Base-by-base conservation (phyloP, 345 rosid genomes). In the Acer saccharum region DNA sequence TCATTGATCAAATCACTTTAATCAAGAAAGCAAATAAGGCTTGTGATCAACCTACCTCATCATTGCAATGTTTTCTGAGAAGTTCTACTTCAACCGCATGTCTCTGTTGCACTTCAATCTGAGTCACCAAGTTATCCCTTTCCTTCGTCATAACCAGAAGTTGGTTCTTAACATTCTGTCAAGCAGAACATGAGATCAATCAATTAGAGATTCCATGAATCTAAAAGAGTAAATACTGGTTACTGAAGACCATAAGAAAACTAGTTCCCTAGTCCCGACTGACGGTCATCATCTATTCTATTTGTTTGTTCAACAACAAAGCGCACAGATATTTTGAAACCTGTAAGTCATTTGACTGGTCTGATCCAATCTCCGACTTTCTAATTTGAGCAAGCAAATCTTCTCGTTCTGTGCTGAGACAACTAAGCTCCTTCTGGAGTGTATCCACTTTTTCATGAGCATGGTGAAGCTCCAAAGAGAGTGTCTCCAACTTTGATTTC, bases 351-450 rank as follows among this genome's bases (percentile, higher is more conserved):
- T 78, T 79, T 64, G 78, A 39, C 32, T 72, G 55, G 21, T 77
- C 78, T 10, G 75, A 35, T 54, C 68, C 77, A 20, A 32, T 69
- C 50, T 83, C 88, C 41, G 73, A 69, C 78, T 77, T 86, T 75
- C 48, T 75, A 61, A 81, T 76, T 74, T 71, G 82, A 75, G 78
- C 71, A 62, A 80, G 46, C 72, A 88, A 77, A 75, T 80, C 78
- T 39, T 87, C 89, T 79, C 89, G 86, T 79, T 90, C 85, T 74
- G 81, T 83, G 50, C 74, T 83, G 63, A 87, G 81, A 65, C 63
- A 68, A 68, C 21, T 70, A 76, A 89, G 79, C 76, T 90, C 87
- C 80, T 72, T 80, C 83, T 80, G 78, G 77, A 86, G 81, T 48
- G 55, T 41, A 50, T 81, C 79, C 18, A 71, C 79, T 71, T 81